phyloP scores from a whole-genome alignment of 371 early-diverging fungal genomes.

The Rhizopus stolonifer region DNA sequence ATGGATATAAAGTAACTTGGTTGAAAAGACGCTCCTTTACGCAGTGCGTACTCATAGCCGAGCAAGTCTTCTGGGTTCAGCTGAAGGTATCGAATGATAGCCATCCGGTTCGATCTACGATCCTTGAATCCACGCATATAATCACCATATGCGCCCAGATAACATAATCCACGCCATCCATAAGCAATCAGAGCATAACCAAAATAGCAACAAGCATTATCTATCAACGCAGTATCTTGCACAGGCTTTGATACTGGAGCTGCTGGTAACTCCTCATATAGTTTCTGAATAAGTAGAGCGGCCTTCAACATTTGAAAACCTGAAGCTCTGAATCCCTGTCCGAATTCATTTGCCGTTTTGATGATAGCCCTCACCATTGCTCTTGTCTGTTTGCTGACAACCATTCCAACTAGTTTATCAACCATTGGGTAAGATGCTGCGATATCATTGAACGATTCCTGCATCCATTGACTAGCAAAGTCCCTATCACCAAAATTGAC shows the following conservation, averaged over 20 bases:
- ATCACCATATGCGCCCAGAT: slow-evolving; percentile 41
- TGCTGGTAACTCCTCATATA: slow-evolving; percentile 25
- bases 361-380: slow-evolving; percentile 42
- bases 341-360: slow-evolving; percentile 44
- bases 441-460: slow-evolving; percentile 42
- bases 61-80: slow-evolving; percentile 70
- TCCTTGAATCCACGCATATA: slow-evolving; percentile 31
- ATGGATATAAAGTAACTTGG: slow-evolving; percentile 76
- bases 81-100: slow-evolving; percentile 65
- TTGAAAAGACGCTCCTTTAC: slow-evolving; percentile 65
- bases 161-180: slow-evolving; percentile 44
- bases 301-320: slow-evolving; percentile 63
- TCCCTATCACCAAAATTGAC: slow-evolving; percentile 45
- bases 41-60: slow-evolving; percentile 70
- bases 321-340: slow-evolving; percentile 74
- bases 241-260: slow-evolving; percentile 1
- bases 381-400: slow-evolving; percentile 36
- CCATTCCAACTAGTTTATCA: slow-evolving; percentile 39
- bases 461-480: slow-evolving; percentile 47
- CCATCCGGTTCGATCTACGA: slow-evolving; percentile 61
- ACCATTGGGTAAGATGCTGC: slow-evolving; percentile 38
- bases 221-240: slow-evolving; percentile 11
- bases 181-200: slow-evolving; percentile 24
- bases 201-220: slow-evolving; percentile 20
- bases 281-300: slow-evolving; percentile 54